Conservation (phyloP, 352 stramenopile species). For the Phytophthora multivora region DNA sequence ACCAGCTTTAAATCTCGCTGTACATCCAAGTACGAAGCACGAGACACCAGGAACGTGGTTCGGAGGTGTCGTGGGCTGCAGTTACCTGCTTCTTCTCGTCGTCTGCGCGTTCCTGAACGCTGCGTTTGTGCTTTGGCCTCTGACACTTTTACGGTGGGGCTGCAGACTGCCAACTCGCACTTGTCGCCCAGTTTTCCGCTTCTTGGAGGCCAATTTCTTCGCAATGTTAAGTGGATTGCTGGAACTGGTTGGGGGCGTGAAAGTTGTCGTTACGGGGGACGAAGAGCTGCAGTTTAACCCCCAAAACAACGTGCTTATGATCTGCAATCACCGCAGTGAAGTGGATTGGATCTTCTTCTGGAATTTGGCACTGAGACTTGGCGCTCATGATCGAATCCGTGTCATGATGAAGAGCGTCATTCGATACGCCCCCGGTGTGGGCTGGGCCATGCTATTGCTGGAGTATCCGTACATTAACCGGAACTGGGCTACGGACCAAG, state of each 20-base stretch:
- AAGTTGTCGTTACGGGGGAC: conserved; percentile 65
- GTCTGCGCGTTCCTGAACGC: conserved; percentile 59
- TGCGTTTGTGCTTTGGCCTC: conserved; percentile 64
- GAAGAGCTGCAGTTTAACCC: conserved; percentile 44
- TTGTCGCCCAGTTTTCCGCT: conserved; percentile 37
- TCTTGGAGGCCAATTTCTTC: conserved; percentile 61
- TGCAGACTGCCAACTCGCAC: conserved; percentile 27
- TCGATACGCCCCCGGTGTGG: conserved; percentile 59
- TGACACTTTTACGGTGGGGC: conserved; percentile 47
- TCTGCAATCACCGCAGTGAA: conserved; percentile 83
- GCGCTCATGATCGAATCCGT: conserved; percentile 71
- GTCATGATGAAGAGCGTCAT: conserved; percentile 84
- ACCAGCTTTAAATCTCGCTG: conserved; percentile 28
- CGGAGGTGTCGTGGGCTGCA: conserved; percentile 46
- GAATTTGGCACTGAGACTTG: conserved; percentile 68
- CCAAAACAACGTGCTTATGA: conserved; percentile 58
- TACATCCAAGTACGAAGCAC: conserved; percentile 55
- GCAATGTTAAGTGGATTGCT: conserved; percentile 64
- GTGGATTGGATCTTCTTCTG: conserved; percentile 88
- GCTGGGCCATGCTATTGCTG: conserved; percentile 72
- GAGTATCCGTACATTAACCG: conserved; percentile 79
- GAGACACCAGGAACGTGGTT: conserved; percentile 47
- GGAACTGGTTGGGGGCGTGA: conserved; percentile 58
- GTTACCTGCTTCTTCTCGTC: conserved; percentile 58
- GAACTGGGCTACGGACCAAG: conserved; percentile 70